Percentiles rank a stretch among this genome's conserved stretches.
These are phyloP conservation scores for Exidia glandulosa DNA, from an alignment of 768 basidiomycete species.

Conservation along the genomic window DNA sequence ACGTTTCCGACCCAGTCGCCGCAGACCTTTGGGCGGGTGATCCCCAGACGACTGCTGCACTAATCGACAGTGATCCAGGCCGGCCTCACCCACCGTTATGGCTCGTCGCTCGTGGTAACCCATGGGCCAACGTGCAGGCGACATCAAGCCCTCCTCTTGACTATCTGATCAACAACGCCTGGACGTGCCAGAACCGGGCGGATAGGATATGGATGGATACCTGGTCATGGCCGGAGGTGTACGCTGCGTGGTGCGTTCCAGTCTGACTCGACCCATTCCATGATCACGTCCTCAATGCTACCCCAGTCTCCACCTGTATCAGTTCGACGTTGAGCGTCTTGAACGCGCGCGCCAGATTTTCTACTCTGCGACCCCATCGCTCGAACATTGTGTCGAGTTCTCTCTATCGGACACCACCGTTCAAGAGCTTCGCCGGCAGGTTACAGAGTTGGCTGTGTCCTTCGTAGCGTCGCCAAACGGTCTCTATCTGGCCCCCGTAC, in stretches of 20 bases:
- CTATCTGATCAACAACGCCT: neutral
- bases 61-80: neutral
- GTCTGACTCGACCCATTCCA: too few relatives aligned
- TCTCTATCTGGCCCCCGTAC: too few relatives aligned
- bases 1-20: neutral
- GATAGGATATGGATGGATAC: neutral
- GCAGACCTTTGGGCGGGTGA: neutral
- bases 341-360: too few relatives aligned
- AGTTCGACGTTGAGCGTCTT: too few relatives aligned
- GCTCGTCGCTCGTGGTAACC: neutral
- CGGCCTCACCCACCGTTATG: neutral
- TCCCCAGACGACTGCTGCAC: neutral
- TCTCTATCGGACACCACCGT: too few relatives aligned
- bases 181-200: neutral
- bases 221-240: neutral
- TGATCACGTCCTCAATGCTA: too few relatives aligned
- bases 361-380: too few relatives aligned
- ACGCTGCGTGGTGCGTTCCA: neutral
- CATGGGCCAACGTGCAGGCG: neutral
- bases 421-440: too few relatives aligned
- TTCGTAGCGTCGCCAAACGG: too few relatives aligned
- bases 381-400: too few relatives aligned
- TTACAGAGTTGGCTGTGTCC: too few relatives aligned
- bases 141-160: neutral
- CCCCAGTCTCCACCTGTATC: too few relatives aligned